Base-by-base conservation (phyloP, 257 asterid species). In the Fraxinus cuspidata region DNA sequence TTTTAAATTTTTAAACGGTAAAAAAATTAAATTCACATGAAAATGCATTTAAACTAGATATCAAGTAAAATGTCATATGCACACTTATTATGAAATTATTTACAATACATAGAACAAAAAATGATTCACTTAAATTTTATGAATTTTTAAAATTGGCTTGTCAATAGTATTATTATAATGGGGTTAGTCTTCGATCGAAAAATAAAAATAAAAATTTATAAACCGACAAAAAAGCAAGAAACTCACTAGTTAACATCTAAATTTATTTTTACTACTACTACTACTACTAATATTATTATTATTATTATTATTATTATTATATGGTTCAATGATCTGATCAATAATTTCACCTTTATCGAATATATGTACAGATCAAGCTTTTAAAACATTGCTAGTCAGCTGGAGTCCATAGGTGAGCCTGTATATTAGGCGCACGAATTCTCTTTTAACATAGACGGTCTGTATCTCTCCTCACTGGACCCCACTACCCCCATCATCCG, bases 401-500 rank as follows among this genome's bases (percentile, higher is more conserved):
- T 63, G 69, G 34, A 27, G 34, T 2, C 69, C 69, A 23, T 25
- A 63, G 16, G 12, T 56, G 66, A n/a, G 13, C 27, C 66, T 34
- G 4, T 25, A 11, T 7, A 40, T 8, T 2, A 37, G 42, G 19
- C 31, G 49, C 74, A 73, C 77, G 69, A 7, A 35, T 2, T 37
- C 35, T 29, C 27, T 49, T 64, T 58, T 23, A 64, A 72, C 28
- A 79, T 71, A 71, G 51, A 79, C 79, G 38, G 74, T 74, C 74
- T 19, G 32, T 28, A 76, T 79, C n/a, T 37, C 58, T 65, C 38
- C 4, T 28, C 19, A 12, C 12, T 53, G 8, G 79, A 72, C 18
- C 77, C 81, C 78, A 42, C 69, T 37, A 65, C 75, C 77, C 86
- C 79, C 70, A 64, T 83, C 81, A 29, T 79, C 32, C 37, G 11